Evolutionary conservation across 495 filamentous ascomycete genomes (phyloP).

Genomic region (Oleoguttula mirabilis): DNA sequence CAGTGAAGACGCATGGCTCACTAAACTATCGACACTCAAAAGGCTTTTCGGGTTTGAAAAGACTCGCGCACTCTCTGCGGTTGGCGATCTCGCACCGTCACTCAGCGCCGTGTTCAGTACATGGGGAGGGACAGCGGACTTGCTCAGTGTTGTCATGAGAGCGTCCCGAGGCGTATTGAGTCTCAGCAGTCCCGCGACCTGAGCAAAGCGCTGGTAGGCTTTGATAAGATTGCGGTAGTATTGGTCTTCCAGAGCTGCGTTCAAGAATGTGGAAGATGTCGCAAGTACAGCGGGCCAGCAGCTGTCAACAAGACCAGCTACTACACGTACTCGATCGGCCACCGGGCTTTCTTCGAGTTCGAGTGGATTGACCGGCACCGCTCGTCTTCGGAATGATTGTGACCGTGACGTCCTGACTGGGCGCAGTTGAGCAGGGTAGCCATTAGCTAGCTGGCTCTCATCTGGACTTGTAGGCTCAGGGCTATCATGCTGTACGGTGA

Average conservation of each 20-base stretch:
- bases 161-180: conserved; percentile 82
- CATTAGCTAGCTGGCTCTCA: not conserved
- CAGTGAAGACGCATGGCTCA: conserved; percentile 36
- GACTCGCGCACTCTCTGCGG: conserved; percentile 40
- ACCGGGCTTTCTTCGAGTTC: conserved; percentile 57
- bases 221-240: conserved; percentile 89
- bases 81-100: conserved; percentile 24
- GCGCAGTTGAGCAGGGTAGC: not conserved
- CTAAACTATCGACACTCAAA: conserved; percentile 51
- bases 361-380: conserved; percentile 67
- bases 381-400: conserved; percentile 36
- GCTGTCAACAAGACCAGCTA: conserved; percentile 69
- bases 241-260: conserved; percentile 82
- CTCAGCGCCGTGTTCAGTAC: conserved; percentile 48
- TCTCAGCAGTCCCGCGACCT: conserved; percentile 80
- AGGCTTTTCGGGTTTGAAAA: conserved; percentile 53
- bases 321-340: conserved; percentile 55
- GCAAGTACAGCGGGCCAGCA: conserved; percentile 96
- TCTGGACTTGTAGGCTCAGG: not conserved
- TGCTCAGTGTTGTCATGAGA: conserved; percentile 84
- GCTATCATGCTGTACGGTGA: conserved; percentile 54
- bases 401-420: conserved; percentile 16
- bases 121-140: conserved; percentile 76
- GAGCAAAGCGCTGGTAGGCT: conserved; percentile 88
- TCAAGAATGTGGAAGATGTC: conserved; percentile 86